Conservation (phyloP, 768 basidiomycete genomes). For the Leccinum sublutescens region DNA sequence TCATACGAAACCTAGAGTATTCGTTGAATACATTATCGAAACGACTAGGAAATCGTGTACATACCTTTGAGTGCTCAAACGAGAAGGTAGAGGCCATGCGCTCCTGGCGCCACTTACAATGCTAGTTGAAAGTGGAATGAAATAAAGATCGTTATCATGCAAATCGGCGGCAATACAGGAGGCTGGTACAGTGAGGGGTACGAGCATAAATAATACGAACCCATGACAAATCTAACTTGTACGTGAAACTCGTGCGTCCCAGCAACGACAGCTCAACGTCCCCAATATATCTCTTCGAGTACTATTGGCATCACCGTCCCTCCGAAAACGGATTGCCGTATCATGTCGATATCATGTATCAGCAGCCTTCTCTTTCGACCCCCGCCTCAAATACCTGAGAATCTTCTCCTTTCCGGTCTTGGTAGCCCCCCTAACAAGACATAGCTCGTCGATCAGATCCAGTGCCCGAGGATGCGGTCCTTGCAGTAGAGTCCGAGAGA, state of each 20-base stretch:
- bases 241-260: no score
- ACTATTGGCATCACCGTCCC: neutral
- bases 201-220: neutral
- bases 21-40: neutral
- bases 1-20: constrained; percentile 20
- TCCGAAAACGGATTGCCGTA: neutral
- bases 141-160: no score
- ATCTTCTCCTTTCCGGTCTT: constrained; percentile 15
- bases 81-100: constrained; percentile 9
- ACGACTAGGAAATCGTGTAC: neutral
- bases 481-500: no score
- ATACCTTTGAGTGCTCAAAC: constrained; percentile 17
- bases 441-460: constrained; percentile 20
- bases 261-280: neutral
- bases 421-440: constrained; percentile 23
- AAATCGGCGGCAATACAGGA: no score
- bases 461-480: no score
- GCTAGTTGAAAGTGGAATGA: no score
- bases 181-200: neutral
- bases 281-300: neutral
- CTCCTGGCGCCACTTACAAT: neutral
- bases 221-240: neutral
- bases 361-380: constrained; percentile 4
- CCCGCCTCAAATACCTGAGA: constrained; percentile 17
- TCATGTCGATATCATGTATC: neutral